These are phyloP conservation scores for Botrytis squamosa DNA, from an alignment of 2,329 filamentous ascomycete genomes.

Conservation along the genomic window DNA sequence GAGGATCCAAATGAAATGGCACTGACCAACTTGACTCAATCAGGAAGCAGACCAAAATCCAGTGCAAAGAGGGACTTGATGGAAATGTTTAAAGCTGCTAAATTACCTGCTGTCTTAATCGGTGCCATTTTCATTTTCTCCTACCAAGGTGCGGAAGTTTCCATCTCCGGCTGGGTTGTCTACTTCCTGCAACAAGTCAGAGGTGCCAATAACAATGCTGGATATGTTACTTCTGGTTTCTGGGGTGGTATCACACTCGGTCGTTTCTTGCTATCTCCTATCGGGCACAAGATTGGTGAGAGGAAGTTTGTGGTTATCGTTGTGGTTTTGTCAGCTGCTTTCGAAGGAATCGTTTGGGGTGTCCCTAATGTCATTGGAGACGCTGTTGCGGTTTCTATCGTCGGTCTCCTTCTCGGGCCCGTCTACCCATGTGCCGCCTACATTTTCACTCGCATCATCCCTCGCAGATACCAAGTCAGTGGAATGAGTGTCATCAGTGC, in stretches of 20 bases:
- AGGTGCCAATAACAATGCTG: slow-evolving; percentile 68
- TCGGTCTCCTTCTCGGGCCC: slow-evolving; percentile 75
- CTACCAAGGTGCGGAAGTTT: slow-evolving; percentile 83
- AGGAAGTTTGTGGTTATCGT: slow-evolving; percentile 65
- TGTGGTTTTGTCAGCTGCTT: slow-evolving; percentile 58
- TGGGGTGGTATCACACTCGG: slow-evolving; percentile 75
- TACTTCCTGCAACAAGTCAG: slow-evolving; percentile 76
- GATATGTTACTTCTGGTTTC: slow-evolving; percentile 74
- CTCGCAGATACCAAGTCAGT: slow-evolving; percentile 58
- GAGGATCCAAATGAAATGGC: slow-evolving; percentile 55
- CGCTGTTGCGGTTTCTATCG: slow-evolving; percentile 64
- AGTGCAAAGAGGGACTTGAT: slow-evolving; percentile 39
- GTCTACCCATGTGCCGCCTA: slow-evolving; percentile 73
- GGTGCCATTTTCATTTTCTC: slow-evolving; percentile 81
- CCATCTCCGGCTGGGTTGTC: slow-evolving; percentile 83
- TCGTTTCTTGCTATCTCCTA: slow-evolving; percentile 67
- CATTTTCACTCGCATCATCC: slow-evolving; percentile 61
- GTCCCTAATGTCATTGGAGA: slow-evolving; percentile 73
- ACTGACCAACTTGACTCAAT: slow-evolving; percentile 46
- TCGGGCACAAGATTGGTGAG: slow-evolving; percentile 68
- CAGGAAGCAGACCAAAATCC: slow-evolving; percentile 35
- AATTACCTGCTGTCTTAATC: slow-evolving; percentile 60
- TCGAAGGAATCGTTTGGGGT: slow-evolving; percentile 77
- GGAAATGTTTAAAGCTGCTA: slow-evolving; percentile 47
- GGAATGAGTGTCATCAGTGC: slow-evolving; percentile 67